Base-by-base conservation (phyloP, 1,284 basidiomycete genomes). In the Cryptococcus floricola region DNA sequence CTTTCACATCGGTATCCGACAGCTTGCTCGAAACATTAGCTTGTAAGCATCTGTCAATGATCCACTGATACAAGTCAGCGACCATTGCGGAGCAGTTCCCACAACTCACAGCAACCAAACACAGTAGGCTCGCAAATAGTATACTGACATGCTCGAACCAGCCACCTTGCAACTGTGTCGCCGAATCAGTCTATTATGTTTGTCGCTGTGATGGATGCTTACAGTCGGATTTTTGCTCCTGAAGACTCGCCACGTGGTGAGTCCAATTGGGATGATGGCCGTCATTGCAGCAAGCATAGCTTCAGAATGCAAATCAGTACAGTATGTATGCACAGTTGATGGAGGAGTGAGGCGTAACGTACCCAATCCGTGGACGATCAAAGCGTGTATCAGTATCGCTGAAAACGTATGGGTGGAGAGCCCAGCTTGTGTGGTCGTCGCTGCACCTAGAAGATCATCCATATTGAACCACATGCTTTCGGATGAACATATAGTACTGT, bases 131-230 rank as follows among this genome's bases (percentile, higher is more conserved):
- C 2, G 58, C 57, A 6, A 50, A 50, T 1, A 63, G 45, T 4
- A 67, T 41, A 16, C 52, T 55, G 2, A 52, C 57, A 53, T 67
- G 57, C 41, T 65, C 62, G 38, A 65, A 61, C 63, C 63, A 67
- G 18, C 62, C 54, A 13, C 53, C 41, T 27, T 54, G 34, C 16
- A 60, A 23, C 58, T 60, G 38, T 42, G 4, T 34, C 31, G 31
- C 31, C 10, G 31, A 34, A 34, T 34, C 10, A 34, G 31, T 34
- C 10, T 34, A 34, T 10, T 3, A 34, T 10, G 3, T 34, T 10
- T 34, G 31, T 10, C 10, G 31, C 31, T 34, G 31, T 34, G 31
- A 34, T 34, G 31, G 31, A 34, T 34, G 10, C 31, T 45, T 28
- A 63, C 60, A 5, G 43, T 52, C 14, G 43, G 19, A 14, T 61